Percentiles rank a stretch among this genome's conserved stretches.
These are phyloP conservation scores for Chaetomium fimeti DNA, from an alignment of 495 filamentous ascomycete genomes.

Conservation along the genomic window DNA sequence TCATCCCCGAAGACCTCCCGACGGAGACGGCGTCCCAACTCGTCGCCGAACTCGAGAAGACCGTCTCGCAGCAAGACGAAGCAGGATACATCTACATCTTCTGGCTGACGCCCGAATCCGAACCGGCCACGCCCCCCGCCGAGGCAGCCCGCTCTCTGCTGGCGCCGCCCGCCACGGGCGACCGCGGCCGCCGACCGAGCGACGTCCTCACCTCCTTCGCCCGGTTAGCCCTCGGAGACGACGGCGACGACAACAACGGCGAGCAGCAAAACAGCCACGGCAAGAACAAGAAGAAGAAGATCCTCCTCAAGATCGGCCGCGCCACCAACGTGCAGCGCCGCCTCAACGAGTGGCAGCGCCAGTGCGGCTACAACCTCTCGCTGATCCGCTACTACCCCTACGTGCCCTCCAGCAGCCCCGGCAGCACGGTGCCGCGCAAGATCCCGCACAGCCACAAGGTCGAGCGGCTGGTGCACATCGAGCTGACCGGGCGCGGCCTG, in stretches of 20 bases:
- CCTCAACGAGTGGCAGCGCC: constrained; percentile 86
- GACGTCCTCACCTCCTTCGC: constrained; percentile 65
- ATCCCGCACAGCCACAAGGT: constrained; percentile 86
- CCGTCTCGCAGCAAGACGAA: constrained; percentile 73
- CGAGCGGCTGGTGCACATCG: constrained; percentile 86
- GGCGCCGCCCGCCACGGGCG: constrained; percentile 39
- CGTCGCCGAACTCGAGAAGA: constrained; percentile 76
- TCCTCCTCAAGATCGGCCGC: constrained; percentile 90
- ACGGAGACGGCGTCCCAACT: constrained; percentile 65
- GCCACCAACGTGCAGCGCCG: constrained; percentile 87
- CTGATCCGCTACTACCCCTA: constrained; percentile 93
- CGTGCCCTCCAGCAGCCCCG: constrained; percentile 47
- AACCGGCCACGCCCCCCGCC: constrained; percentile 49
- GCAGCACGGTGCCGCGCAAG: constrained; percentile 47
- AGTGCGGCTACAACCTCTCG: constrained; percentile 84
- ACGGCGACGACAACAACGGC: constrained; percentile 23
- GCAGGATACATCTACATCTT: constrained; percentile 98
- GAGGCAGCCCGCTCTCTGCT: constrained; percentile 62
- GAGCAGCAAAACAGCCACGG: neutral
- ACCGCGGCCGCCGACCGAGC: constrained; percentile 55
- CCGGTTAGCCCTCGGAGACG: constrained; percentile 18
- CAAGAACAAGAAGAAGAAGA: constrained; percentile 41
- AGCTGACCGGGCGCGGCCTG: constrained; percentile 68
- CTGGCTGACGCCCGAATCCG: constrained; percentile 71
- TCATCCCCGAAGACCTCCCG: constrained; percentile 63